Evolutionary conservation across 2,329 filamentous ascomycete genomes (phyloP), one percentile per base, ranked within the genome.

Genomic region (Fusarium anthophilum): DNA sequence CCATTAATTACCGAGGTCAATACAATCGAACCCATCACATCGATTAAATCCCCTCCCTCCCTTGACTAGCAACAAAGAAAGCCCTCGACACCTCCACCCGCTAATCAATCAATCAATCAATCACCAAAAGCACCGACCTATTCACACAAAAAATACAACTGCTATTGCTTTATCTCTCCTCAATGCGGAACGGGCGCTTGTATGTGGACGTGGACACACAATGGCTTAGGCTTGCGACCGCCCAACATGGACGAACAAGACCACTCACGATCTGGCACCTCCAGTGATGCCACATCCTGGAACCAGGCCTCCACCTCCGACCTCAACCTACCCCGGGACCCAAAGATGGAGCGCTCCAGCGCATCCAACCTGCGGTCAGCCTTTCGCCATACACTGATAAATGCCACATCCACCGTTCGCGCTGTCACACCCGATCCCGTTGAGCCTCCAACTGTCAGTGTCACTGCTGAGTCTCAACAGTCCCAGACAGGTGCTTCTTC

Each of bases 361-460:
- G 79, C 79, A 51, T 77, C 79, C 58, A 83, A 80, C 69, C 71
- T 83, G 50, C 78, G 81, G 58, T 80, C 83, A 50, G 77, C 80
- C 61, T 82, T 81, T 70, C 77, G 81, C 62, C 70, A 79, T 63
- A 80, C 77, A 53, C 64, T 79, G 57, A 71, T 47, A 53, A 74
- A 76, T 59, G 69, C 78, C 60, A 82, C 84, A 74, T 78, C 81
- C 72, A 89, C 88, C 51, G 89, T 92, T 77, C 90, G 92, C 72
- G 84, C 91, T 64, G 90, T 93, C 73, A 93, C 91, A 70, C 91
- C 92, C 74, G 92, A 94, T 48, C 83, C 82, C 47, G 72, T 80
- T 69, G 86, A 87, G 48, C 66, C 76, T 70, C 71, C 72, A 41
- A 75, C 68, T 50, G 59, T 76, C 55, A 77, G 72, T 62, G 68